Evolutionary conservation across 2,329 filamentous ascomycete species (phyloP), one percentile per base, ranked within the genome.

Genomic region (Verticillium isaacii): DNA sequence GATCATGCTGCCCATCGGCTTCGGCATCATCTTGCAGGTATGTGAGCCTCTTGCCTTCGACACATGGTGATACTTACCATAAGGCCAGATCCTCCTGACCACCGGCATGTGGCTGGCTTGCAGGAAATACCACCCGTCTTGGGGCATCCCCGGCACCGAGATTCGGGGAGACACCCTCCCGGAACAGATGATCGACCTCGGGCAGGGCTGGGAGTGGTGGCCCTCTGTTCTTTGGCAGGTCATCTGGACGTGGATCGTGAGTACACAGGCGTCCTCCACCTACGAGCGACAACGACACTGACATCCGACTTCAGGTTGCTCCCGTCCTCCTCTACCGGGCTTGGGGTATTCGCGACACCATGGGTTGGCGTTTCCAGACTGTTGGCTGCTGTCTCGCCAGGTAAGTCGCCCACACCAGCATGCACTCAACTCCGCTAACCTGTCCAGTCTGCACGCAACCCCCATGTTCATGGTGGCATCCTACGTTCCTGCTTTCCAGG

Each of bases 161-260:
- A 68, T 77, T 23, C 63, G 64, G 1, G 67, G 69, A 9, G 61
- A 59, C 5, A 72, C 69, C 0, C 60, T 76, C 15, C 77, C 78
- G 29, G 78, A 80, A 15, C 75, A 79, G 14, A 69, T 78, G 17
- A 71, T 77, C 8, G 73, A 75, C 7, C 75, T 80, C 62, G 71
- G 74, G 61, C 72, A 73, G 11, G 85, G 86, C 6, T 84, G 79
- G 76, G 86, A 89, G 72, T 89, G 85, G 85, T 82, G 82, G 71
- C 83, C 83, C 1, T 80, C 80, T 0, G 77, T 83, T 4, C 65
- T 82, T 23, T 86, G 83, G 82, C 83, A 85, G 63, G 71, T 82
- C 5, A 69, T 82, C 59, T 86, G 82, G 83, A 77, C 80, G 5
- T 85, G 80, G 77, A 73, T 83, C 32, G 74, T 75, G 67, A 58